Conservation (phyloP, 2,329 filamentous ascomycete species). For the Arthrobotrys pseudoclavata region DNA sequence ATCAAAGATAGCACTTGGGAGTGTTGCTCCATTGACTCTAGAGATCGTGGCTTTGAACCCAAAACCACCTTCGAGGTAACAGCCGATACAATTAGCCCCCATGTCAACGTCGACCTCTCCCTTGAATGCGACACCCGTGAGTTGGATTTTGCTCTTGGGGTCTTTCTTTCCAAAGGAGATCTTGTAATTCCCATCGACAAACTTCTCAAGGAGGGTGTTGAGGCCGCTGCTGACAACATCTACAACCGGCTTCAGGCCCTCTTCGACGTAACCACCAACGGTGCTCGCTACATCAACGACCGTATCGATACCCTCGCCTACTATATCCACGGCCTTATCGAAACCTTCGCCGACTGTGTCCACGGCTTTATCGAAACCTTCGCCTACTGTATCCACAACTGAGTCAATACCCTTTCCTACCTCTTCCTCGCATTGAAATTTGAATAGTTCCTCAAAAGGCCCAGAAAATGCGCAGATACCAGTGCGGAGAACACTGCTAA, state of each 20-base stretch:
- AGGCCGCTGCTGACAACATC: constrained; percentile 19
- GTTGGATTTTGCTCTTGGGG: constrained; percentile 7
- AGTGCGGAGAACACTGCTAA: background rate
- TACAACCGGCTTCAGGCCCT: constrained; percentile 7
- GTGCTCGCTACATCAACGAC: constrained; percentile 13
- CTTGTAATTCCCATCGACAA: constrained; percentile 18
- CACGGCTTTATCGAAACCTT: constrained; percentile 1
- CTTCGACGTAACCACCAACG: background rate
- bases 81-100: constrained; percentile 21
- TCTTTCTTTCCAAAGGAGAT: constrained; percentile 18
- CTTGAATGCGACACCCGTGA: background rate
- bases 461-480: constrained; percentile 16
- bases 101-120: background rate
- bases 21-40: constrained; percentile 2
- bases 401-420: background rate
- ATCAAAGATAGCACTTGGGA: constrained; percentile 13
- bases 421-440: constrained; percentile 14
- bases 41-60: constrained; percentile 16
- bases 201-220: constrained; percentile 8
- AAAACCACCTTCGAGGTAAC: constrained; percentile 18
- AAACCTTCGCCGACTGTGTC: background rate
- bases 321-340: background rate
- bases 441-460: background rate
- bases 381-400: background rate
- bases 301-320: background rate